phyloP scores from a whole-genome alignment of 2,329 filamentous ascomycete genomes.

The Alternaria viburni region DNA sequence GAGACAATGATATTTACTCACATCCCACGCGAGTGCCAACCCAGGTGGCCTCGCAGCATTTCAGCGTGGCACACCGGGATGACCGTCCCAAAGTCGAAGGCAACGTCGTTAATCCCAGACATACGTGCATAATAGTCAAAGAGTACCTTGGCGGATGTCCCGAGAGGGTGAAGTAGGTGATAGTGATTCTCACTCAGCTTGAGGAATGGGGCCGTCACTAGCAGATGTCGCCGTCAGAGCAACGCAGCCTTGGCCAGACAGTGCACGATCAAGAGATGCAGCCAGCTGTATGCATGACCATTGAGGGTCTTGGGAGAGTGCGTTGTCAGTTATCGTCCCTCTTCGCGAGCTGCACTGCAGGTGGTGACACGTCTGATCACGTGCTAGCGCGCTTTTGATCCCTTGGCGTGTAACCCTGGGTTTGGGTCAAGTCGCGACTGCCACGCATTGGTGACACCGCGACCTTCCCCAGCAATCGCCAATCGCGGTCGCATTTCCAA shows the following conservation, averaged over 20 bases:
- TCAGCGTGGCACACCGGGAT: not conserved
- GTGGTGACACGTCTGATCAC: not conserved
- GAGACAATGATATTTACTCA: not conserved
- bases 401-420: not conserved
- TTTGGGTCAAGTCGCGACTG: not conserved
- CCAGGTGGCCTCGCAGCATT: not conserved
- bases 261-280: too few relatives aligned
- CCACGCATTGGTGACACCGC: not conserved
- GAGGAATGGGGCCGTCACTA: not conserved
- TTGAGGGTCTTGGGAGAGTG: not conserved
- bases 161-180: not conserved
- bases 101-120: not conserved
- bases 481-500: not conserved
- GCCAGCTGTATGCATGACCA: not conserved
- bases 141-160: not conserved
- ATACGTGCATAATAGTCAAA: not conserved
- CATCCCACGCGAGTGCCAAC: not conserved
- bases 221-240: not conserved
- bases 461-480: not conserved
- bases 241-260: not conserved
- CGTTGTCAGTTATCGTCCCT: not conserved
- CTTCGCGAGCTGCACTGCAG: not conserved
- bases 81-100: not conserved
- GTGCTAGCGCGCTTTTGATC: slow-evolving; percentile 2
- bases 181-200: not conserved